A percentile compares a stretch with the other conserved stretches of the same genome.
Conservation (phyloP, 768 basidiomycete genomes). For the Suillus luteus region DNA sequence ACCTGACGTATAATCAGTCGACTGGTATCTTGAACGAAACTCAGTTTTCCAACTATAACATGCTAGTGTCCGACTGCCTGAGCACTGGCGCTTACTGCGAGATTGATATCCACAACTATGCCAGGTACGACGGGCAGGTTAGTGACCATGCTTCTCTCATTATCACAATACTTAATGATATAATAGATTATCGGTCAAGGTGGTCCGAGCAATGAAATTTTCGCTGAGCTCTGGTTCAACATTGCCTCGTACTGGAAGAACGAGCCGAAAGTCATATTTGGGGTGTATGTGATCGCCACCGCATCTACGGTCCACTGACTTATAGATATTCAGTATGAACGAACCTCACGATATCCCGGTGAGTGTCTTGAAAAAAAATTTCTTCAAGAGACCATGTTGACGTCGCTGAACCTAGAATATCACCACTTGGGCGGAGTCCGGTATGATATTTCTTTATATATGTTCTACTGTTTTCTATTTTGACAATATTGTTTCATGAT, state of each 20-base stretch:
- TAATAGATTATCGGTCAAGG: conserved; percentile 62
- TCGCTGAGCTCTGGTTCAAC: conserved; percentile 55
- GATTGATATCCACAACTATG: conserved; percentile 65
- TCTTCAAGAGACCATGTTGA: neutral
- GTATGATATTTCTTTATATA: neutral
- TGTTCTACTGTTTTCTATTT: neutral
- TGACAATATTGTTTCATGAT: neutral
- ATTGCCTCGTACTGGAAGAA: conserved; percentile 52
- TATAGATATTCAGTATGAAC: conserved; percentile 48
- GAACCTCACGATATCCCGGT: conserved; percentile 60
- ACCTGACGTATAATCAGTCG: conserved; percentile 40
- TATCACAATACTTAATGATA: neutral
- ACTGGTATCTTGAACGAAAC: conserved; percentile 42
- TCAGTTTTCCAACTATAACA: conserved; percentile 56
- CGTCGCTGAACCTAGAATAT: conserved; percentile 32
- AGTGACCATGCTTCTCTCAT: conserved; percentile 6
- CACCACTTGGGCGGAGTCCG: conserved; percentile 46
- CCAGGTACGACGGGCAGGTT: conserved; percentile 51
- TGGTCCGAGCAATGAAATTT: conserved; percentile 54
- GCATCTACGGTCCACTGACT: neutral
- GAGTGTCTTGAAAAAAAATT: conserved; percentile 9
- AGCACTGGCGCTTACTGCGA: conserved; percentile 52
- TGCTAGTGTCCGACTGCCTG: conserved; percentile 40
- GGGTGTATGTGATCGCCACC: conserved; percentile 39
- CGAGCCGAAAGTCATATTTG: conserved; percentile 47